Evolutionary conservation across 345 rosid species (phyloP), one percentile per base, ranked within the genome.

Genomic region (Salix udensis): DNA sequence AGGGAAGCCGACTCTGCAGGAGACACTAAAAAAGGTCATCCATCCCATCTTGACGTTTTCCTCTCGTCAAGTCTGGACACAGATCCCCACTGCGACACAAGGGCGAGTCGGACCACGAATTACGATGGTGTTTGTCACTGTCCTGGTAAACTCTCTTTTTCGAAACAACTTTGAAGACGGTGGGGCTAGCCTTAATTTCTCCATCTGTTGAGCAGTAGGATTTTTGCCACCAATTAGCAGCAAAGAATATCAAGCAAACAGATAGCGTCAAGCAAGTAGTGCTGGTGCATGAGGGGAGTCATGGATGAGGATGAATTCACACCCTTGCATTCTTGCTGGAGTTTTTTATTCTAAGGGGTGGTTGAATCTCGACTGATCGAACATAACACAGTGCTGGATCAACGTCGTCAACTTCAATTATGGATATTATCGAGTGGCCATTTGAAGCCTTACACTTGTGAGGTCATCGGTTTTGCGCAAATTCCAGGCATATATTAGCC

Each of bases 31-130:
- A 61, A 82, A 77, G 75, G 64, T 71, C 39, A 4, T 82, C 78
- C 81, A 40, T 68, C 72, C 75, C 82, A 76, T 52, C 77, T 67
- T 75, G 79, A 66, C 77, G 40, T 30, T 77, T 79, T 82, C 66
- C 78, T 21, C 74, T 79, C 77, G 75, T 84, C 71, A 53, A 50
- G 34, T 69, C 69, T 46, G 60, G 78, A 39, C 60, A 18, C 19
- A 34, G 18, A 46, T 50, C 73, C 73, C 76, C 67, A 75, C 67
- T 10, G 55, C 48, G 70, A 67, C 55, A 69, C 12, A 31, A 74
- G 6, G 60, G 66, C 68, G 23, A 46, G 70, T 34, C 72, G 82
- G 84, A 70, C 76, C 74, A 58, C 37, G 23, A 39, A n/a, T 64
- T 68, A 72, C 37, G 80, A 60, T 72, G 7, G 21, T 74, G 15